A percentile compares a stretch with the other conserved stretches of the same genome.
Evolutionary conservation across 768 basidiomycete genomes (phyloP).

Genomic region (Daedaleopsis nitida): DNA sequence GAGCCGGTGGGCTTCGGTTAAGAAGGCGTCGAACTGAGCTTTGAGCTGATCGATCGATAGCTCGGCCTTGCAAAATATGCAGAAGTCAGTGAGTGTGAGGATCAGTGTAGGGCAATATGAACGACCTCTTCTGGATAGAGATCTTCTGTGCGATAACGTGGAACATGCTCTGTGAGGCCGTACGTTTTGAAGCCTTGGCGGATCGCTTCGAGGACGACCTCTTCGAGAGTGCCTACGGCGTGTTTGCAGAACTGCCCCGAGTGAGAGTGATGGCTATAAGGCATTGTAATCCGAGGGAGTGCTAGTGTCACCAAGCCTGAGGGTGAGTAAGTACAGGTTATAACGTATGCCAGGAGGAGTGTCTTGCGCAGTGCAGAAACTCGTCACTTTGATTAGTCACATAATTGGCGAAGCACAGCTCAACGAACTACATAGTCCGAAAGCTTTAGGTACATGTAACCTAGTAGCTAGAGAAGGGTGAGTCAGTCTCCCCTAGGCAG

Average conservation of each 20-base stretch:
- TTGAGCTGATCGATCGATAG: conserved; percentile 53
- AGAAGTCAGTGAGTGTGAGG: conserved; percentile 3
- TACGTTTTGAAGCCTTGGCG: conserved; percentile 76
- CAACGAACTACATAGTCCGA: too few relatives aligned
- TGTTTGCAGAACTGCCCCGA: conserved; percentile 95
- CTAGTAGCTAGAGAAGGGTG: too few relatives aligned
- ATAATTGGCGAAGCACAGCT: too few relatives aligned
- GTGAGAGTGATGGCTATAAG: conserved; percentile 85
- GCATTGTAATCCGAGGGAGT: conserved; percentile 42
- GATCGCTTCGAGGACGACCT: conserved; percentile 82
- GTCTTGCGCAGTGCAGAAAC: neutral
- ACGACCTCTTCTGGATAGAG: conserved; percentile 95
- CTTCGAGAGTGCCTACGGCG: conserved; percentile 77
- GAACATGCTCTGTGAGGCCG: conserved; percentile 92
- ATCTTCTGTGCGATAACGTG: conserved; percentile 78
- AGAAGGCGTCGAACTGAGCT: conserved; percentile 70
- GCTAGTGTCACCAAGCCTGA: neutral
- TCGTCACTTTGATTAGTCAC: too few relatives aligned
- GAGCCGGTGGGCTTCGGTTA: conserved; percentile 79
- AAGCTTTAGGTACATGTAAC: too few relatives aligned
- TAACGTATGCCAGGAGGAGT: too few relatives aligned
- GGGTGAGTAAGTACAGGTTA: neutral
- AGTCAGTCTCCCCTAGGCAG: too few relatives aligned
- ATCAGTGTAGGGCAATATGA: too few relatives aligned
- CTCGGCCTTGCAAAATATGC: conserved; percentile 46